Conservation (phyloP, 257 asterid genomes). For the Solanum lignicaule region DNA sequence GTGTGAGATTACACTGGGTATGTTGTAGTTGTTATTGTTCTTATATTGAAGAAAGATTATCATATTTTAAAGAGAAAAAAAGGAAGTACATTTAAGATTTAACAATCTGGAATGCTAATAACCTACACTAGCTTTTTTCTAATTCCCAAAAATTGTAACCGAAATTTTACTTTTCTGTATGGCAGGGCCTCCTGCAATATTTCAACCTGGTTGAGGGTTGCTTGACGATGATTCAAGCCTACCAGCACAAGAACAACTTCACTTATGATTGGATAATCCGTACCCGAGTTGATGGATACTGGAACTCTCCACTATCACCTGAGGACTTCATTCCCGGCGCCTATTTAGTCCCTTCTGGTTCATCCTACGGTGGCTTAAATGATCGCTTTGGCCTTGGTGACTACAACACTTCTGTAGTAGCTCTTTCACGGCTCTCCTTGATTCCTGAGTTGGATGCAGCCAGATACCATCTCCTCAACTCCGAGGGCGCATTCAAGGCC, state of each 20-base stretch:
- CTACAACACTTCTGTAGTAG: slow-evolving; percentile 57
- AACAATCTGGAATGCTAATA: background rate
- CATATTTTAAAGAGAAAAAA: background rate
- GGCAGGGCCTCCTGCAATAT: slow-evolving; percentile 84
- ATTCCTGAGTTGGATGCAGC: slow-evolving; percentile 56
- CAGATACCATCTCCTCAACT: slow-evolving; percentile 54
- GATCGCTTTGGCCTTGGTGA: slow-evolving; percentile 91
- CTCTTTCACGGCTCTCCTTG: slow-evolving; percentile 76
- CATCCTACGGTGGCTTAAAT: slow-evolving; percentile 75
- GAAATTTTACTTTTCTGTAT: background rate
- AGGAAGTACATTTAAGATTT: background rate
- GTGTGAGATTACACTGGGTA: background rate
- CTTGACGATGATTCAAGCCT: slow-evolving; percentile 44
- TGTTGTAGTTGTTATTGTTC: background rate
- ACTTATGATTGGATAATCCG: slow-evolving; percentile 87
- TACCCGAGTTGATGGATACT: slow-evolving; percentile 82
- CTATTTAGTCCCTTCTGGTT: slow-evolving; percentile 76
- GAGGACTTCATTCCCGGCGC: slow-evolving; percentile 52
- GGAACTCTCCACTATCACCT: slow-evolving; percentile 53
- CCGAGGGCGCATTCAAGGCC: slow-evolving; percentile 81
- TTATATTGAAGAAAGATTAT: background rate
- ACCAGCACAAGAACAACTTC: slow-evolving; percentile 63
- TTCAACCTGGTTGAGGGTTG: slow-evolving; percentile 88
- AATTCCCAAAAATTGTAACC: background rate
- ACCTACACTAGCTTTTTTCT: background rate